phyloP scores from a whole-genome alignment of 2,329 filamentous ascomycete genomes.

The Calonectria leucothoes region DNA sequence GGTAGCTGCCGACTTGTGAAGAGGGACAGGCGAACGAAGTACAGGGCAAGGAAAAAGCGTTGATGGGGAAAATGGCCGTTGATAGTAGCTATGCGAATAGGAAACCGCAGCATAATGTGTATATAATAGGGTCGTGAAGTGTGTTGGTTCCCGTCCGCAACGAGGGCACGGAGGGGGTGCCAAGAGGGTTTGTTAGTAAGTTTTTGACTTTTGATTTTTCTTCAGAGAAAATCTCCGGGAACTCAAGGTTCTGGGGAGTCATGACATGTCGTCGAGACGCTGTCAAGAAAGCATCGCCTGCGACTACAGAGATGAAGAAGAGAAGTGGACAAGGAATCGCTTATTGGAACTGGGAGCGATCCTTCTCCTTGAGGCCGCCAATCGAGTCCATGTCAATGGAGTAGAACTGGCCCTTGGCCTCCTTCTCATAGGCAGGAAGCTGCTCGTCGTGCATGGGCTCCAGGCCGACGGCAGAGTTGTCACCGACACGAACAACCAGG shows the following conservation, averaged over 20 bases:
- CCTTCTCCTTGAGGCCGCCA: conserved; percentile 94
- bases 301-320: conserved; percentile 32
- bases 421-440: conserved; percentile 90
- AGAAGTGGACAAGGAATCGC: conserved; percentile 17
- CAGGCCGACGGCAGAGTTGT: conserved; percentile 85
- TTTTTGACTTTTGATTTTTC: conserved; percentile 33
- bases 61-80: conserved; percentile 32
- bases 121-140: conserved; percentile 45
- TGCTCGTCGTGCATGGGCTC: conserved; percentile 85
- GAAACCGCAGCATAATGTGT: conserved; percentile 45
- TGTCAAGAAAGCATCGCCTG: conserved; percentile 40
- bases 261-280: conserved; percentile 42
- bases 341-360: conserved; percentile 56
- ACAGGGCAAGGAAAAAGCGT: conserved; percentile 27
- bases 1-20: conserved; percentile 27
- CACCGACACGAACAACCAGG: conserved; percentile 90
- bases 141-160: conserved; percentile 31
- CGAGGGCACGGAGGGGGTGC: conserved; percentile 27
- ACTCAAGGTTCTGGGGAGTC: conserved; percentile 36
- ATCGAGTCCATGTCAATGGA: conserved; percentile 95
- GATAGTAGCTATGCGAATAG: conserved; percentile 43
- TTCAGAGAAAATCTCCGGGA: conserved; percentile 23
- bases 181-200: conserved; percentile 27
- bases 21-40: neutral
- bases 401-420: conserved; percentile 83